Evolutionary conservation across 2,329 filamentous ascomycete species (phyloP).

Genomic region (Botrytis galanthina): DNA sequence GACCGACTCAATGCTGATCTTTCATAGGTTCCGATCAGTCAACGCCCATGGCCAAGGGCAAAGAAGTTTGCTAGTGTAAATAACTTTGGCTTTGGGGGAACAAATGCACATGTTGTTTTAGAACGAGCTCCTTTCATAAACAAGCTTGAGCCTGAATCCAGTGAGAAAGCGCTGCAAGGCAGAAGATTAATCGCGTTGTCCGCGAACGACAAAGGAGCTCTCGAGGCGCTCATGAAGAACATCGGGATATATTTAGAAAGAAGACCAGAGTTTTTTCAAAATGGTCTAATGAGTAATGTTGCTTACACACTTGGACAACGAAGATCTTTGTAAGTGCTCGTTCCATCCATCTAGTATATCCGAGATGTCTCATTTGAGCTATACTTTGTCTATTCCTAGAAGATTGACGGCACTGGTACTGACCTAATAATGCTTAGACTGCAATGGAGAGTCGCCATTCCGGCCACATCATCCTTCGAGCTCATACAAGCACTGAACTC

Average conservation of each 20-base stretch:
- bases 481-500: conserved; percentile 35
- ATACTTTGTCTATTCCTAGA: neutral
- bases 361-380: neutral
- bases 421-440: conserved; percentile 11
- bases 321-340: conserved; percentile 26
- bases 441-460: conserved; percentile 34
- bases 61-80: conserved; percentile 49
- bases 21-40: conserved; percentile 34
- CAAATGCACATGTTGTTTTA: conserved; percentile 28
- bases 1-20: conserved; percentile 18
- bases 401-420: neutral
- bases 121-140: conserved; percentile 31
- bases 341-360: neutral
- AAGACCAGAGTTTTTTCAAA: conserved; percentile 36
- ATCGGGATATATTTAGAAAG: conserved; percentile 36
- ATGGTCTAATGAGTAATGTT: conserved; percentile 35
- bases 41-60: conserved; percentile 32
- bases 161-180: conserved; percentile 31
- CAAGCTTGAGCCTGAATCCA: conserved; percentile 31
- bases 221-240: conserved; percentile 35
- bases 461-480: conserved; percentile 31
- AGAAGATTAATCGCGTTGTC: conserved; percentile 36
- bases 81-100: conserved; percentile 28
- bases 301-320: conserved; percentile 36
- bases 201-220: conserved; percentile 33